These are phyloP conservation scores for Quercus tomentella DNA, from an alignment of 331 rosid genomes.

Conservation along the genomic window DNA sequence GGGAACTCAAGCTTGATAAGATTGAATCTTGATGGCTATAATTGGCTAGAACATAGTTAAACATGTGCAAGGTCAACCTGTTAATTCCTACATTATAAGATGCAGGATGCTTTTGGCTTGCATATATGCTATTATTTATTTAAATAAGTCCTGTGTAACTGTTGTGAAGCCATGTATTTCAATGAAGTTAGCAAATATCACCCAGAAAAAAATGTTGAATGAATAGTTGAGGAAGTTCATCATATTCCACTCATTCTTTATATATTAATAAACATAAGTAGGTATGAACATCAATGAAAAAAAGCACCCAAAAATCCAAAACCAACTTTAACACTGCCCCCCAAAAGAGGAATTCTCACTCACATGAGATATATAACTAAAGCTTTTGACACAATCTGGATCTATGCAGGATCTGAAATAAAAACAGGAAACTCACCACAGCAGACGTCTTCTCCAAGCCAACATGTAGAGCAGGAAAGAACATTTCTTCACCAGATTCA, in stretches of 20 bases:
- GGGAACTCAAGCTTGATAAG: neutral
- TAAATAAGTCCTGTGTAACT: neutral
- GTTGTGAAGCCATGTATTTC: neutral
- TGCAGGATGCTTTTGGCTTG: neutral
- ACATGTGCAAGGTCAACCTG: neutral
- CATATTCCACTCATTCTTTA: neutral
- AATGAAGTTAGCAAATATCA: neutral
- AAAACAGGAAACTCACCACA: constrained; percentile 60
- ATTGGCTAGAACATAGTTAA: neutral
- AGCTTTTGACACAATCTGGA: neutral
- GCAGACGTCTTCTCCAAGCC: constrained; percentile 63
- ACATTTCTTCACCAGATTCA: constrained; percentile 88
- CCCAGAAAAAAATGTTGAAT: neutral
- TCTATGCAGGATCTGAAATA: constrained; percentile 4
- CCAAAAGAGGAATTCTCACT: neutral
- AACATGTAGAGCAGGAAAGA: constrained; percentile 79
- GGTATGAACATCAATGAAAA: neutral
- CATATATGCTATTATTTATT: neutral
- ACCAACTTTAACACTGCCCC: neutral
- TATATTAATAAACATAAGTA: neutral
- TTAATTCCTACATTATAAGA: neutral
- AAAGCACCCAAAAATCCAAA: neutral
- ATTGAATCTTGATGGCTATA: neutral
- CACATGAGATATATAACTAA: neutral
- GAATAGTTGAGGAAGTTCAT: neutral